A percentile compares a stretch with the other conserved stretches of the same genome.
Evolutionary conservation across 2,329 filamentous ascomycete genomes (phyloP).

Genomic region (Alternaria arborescens): DNA sequence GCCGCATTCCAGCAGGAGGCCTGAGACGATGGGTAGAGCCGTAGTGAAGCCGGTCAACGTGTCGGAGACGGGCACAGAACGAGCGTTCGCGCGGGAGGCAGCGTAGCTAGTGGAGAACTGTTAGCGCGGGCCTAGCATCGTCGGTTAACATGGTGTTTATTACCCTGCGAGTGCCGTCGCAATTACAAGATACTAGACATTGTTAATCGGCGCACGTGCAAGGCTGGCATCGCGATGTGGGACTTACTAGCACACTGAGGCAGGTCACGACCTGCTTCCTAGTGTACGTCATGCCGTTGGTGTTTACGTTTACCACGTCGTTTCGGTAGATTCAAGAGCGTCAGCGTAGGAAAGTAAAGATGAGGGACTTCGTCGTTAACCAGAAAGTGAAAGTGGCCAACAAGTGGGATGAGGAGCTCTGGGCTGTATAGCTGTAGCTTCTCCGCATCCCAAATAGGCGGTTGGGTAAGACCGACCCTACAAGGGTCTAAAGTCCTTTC

Average conservation of each 20-base stretch:
- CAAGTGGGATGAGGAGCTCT: neutral
- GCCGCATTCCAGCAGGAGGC: slow-evolving; percentile 53
- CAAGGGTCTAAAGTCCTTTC: slow-evolving; percentile 5
- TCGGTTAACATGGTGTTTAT: neutral
- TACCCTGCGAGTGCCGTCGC: slow-evolving; percentile 53
- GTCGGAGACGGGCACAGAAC: slow-evolving; percentile 55
- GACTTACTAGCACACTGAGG: slow-evolving; percentile 49
- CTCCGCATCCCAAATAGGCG: slow-evolving; percentile 13
- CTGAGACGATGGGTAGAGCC: slow-evolving; percentile 54
- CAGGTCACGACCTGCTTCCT: slow-evolving; percentile 51
- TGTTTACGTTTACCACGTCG: neutral
- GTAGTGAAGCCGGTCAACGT: slow-evolving; percentile 53
- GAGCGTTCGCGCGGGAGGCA: slow-evolving; percentile 38
- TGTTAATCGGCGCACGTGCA: neutral
- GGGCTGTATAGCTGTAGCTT: slow-evolving; percentile 6
- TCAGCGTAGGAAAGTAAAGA: neutral
- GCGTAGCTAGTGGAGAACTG: slow-evolving; percentile 36
- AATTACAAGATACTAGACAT: slow-evolving; percentile 52
- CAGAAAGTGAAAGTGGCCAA: neutral
- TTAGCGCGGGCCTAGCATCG: slow-evolving; percentile 14
- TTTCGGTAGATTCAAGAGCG: neutral
- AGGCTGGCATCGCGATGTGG: neutral
- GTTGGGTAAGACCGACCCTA: slow-evolving; percentile 7
- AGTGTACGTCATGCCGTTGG: slow-evolving; percentile 45
- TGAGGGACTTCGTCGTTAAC: neutral